Evolutionary conservation across 2,329 filamentous ascomycete genomes (phyloP).

Genomic region (Xylaria hypoxylon): DNA sequence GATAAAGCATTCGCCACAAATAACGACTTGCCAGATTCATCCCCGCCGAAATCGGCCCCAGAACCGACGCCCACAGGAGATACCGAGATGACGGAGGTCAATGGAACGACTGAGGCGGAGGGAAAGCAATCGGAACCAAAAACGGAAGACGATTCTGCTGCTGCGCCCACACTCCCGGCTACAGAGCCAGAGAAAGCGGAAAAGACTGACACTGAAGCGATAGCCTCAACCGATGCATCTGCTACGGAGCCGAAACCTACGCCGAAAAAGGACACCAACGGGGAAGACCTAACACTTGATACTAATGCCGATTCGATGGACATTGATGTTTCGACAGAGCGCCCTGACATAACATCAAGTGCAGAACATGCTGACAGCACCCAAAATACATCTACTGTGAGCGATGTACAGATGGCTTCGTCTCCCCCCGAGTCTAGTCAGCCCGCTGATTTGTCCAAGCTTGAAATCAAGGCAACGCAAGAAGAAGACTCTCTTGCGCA

Average conservation of each 20-base stretch:
- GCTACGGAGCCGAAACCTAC: constrained; percentile 27
- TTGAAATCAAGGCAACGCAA: constrained; percentile 49
- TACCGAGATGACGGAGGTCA: constrained; percentile 39
- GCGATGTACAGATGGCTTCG: constrained; percentile 41
- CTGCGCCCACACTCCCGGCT: not conserved
- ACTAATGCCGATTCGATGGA: constrained; percentile 48
- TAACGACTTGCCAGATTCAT: constrained; percentile 36
- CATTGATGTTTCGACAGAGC: constrained; percentile 45
- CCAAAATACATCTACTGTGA: constrained; percentile 42
- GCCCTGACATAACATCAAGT: constrained; percentile 39
- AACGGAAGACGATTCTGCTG: not conserved
- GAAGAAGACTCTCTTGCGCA: constrained; percentile 41
- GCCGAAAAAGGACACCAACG: constrained; percentile 9
- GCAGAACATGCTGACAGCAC: constrained; percentile 42
- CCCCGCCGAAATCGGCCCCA: constrained; percentile 30
- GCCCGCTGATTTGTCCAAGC: constrained; percentile 49
- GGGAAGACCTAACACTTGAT: constrained; percentile 2
- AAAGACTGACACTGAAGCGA: constrained; percentile 11
- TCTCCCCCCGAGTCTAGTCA: constrained; percentile 51
- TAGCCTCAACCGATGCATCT: constrained; percentile 27
- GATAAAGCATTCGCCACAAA: constrained; percentile 45
- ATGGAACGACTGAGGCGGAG: constrained; percentile 34
- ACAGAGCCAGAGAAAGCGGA: constrained; percentile 3
- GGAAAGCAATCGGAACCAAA: constrained; percentile 20
- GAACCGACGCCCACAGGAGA: constrained; percentile 29